A percentile compares a stretch with the other conserved stretches of the same genome.
Evolutionary conservation across 176 grass and related monocot genomes (phyloP).

Genomic region (Hordeum marinum): DNA sequence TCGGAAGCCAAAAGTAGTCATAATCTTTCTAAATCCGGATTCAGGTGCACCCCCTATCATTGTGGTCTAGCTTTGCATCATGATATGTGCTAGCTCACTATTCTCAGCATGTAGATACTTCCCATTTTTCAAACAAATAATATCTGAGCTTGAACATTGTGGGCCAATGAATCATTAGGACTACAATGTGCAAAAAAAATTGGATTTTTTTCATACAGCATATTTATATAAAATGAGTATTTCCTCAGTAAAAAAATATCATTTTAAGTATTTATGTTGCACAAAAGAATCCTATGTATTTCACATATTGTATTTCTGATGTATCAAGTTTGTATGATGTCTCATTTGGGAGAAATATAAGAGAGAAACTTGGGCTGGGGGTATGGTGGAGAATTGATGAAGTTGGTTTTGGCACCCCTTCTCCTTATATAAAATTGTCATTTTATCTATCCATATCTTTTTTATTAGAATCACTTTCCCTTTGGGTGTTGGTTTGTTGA

Average conservation of each 20-base stretch:
- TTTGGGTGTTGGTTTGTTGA: not conserved
- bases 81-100: not conserved
- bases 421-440: not conserved
- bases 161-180: too few relatives aligned
- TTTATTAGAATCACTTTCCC: not conserved
- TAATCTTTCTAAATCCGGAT: too few relatives aligned
- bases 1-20: not conserved
- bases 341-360: not conserved
- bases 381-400: not conserved
- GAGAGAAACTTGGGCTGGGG: not conserved
- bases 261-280: too few relatives aligned
- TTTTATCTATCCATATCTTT: not conserved
- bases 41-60: too few relatives aligned
- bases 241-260: too few relatives aligned
- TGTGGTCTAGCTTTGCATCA: too few relatives aligned
- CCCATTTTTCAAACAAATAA: too few relatives aligned
- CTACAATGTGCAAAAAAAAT: too few relatives aligned
- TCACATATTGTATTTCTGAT: not conserved
- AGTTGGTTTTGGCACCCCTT: not conserved
- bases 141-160: too few relatives aligned
- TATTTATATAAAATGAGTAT: too few relatives aligned
- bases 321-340: not conserved
- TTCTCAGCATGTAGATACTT: too few relatives aligned
- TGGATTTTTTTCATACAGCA: too few relatives aligned
- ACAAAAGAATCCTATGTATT: not conserved